Evolutionary conservation across 257 asterid species (phyloP).

Genomic region (Cynanchum wilfordii): DNA sequence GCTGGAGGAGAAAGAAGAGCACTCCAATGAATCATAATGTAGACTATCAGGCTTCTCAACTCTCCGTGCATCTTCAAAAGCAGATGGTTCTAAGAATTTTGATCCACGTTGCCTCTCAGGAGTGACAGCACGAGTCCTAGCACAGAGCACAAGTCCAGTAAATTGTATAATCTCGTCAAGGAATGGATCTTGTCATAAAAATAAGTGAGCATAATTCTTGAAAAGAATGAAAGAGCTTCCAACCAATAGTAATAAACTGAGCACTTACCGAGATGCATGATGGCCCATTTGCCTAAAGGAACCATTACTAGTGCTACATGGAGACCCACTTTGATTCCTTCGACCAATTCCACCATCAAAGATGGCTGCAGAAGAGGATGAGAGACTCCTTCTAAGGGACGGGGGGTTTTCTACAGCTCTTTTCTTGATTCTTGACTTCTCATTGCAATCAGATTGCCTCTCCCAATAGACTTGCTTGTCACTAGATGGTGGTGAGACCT

Average conservation of each 20-base stretch:
- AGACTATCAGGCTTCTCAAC: conserved; percentile 37
- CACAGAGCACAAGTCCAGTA: conserved; percentile 6
- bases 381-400: conserved; percentile 74
- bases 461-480: conserved; percentile 62
- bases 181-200: conserved; percentile 2
- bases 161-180: background rate
- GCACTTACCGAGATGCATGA: conserved; percentile 51
- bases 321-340: conserved; percentile 53
- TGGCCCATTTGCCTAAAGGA: conserved; percentile 46
- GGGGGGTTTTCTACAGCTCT: conserved; percentile 56
- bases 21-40: conserved; percentile 64
- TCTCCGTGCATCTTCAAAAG: conserved; percentile 32
- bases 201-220: conserved; percentile 3
- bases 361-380: conserved; percentile 73
- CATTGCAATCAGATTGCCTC: conserved; percentile 39
- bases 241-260: conserved; percentile 1
- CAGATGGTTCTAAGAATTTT: conserved; percentile 34
- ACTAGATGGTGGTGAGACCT: conserved; percentile 53
- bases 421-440: conserved; percentile 40
- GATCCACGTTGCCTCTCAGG: conserved; percentile 70
- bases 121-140: conserved; percentile 57
- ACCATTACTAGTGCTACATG: conserved; percentile 42
- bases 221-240: background rate
- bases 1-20: conserved; percentile 71
- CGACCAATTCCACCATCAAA: conserved; percentile 40